Base-by-base conservation (phyloP, 345 rosid genomes). In the Conringia planisiliqua region DNA sequence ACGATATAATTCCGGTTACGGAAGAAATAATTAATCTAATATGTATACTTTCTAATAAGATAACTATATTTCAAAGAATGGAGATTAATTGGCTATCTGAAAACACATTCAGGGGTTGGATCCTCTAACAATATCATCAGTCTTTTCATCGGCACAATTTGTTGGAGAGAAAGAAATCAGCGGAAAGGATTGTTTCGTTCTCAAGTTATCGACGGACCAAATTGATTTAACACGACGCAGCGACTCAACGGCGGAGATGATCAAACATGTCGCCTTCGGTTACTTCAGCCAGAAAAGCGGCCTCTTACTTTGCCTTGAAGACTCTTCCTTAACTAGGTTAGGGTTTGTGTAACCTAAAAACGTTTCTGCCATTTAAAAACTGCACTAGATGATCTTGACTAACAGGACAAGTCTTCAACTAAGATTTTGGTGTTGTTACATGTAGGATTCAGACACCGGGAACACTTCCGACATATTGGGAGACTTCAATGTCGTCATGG, bases 241-340 rank as follows among this genome's bases (percentile, higher is more conserved):
- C 20, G 99, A 95, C 62, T 86, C 82, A 68, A 82, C 93, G 0
- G 99, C 99, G 1, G 99, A 95, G 83, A 92, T 86, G 90, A 95
- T 95, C 83, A 95, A 92, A 82, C 99, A 95, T 44, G 86, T 83
- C 1, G 83, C 85, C 1, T 90, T 83, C 8, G 97, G 99, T 44
- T 92, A 92, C 85, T 95, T 95, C 83, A 87, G 99, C 85, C 99
- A 95, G 56, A 85, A 87, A 78, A 95, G 83, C 20, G 99, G 99
- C 1, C 83, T 95, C 39, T 83, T 95, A 77, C 16, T 77, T 16
- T 71, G 68, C 68, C 77, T 77, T 12, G 76, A 77, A 71, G 80
- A 77, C 67, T 77, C 80, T 20, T 72, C 80, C 27, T 50, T 77
- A 64, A 77, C 80, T 13, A 77, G 80, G 43, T 48, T 12, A 48